phyloP scores from a whole-genome alignment of 371 early-diverging fungal species.

The Lichtheimia hyalospora region DNA sequence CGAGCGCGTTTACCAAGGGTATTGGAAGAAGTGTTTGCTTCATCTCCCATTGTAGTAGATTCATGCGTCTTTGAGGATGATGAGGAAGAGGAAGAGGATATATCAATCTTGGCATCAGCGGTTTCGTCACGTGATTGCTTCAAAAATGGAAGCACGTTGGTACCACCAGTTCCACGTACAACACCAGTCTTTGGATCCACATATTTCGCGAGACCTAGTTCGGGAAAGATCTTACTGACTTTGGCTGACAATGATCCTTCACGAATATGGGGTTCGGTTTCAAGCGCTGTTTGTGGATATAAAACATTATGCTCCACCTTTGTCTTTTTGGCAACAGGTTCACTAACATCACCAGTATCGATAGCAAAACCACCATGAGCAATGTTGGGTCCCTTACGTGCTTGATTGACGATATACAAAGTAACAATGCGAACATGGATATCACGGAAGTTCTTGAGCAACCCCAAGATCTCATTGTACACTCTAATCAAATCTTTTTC shows the following conservation, averaged over 20 bases:
- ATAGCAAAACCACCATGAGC: conserved; percentile 60
- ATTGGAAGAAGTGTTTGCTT: not conserved
- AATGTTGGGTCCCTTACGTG: conserved; percentile 72
- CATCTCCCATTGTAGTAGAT: not conserved
- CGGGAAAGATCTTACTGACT: conserved; percentile 39
- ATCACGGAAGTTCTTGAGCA: conserved; percentile 86
- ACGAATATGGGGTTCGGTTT: conserved; percentile 36
- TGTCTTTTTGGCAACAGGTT: not conserved
- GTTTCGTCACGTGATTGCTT: conserved; percentile 70
- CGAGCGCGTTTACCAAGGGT: not conserved
- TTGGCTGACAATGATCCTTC: conserved; percentile 31
- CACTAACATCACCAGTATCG: conserved; percentile 20
- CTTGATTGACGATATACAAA: conserved; percentile 88
- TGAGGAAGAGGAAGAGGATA: not conserved
- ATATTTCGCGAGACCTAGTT: conserved; percentile 59
- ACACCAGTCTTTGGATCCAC: conserved; percentile 55
- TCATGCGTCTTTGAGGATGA: not conserved
- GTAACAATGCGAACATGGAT: conserved; percentile 92
- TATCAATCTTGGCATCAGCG: conserved; percentile 27
- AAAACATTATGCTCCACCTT: conserved; percentile 38
- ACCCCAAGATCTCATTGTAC: conserved; percentile 80
- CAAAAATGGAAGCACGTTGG: conserved; percentile 89
- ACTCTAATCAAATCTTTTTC: conserved; percentile 40
- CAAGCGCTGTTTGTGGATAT: conserved; percentile 55
- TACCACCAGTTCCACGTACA: conserved; percentile 94